phyloP scores from a whole-genome alignment of 805 yeast species.

The Wickerhamiella vanderwaltii region DNA sequence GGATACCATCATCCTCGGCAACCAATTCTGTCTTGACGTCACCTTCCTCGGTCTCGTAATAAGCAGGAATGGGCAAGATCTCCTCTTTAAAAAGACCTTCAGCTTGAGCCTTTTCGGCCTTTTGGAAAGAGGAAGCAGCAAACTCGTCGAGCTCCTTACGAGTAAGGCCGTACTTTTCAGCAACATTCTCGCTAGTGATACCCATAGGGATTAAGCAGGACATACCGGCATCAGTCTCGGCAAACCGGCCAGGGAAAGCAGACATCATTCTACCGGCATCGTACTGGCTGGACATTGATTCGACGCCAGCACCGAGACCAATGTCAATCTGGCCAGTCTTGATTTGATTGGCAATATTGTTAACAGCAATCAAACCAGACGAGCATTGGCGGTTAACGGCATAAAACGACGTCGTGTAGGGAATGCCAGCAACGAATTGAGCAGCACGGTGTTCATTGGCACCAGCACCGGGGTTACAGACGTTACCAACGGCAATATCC shows the following conservation, averaged over 20 bases:
- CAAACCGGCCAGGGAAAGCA: constrained; percentile 36
- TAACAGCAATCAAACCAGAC: constrained; percentile 82
- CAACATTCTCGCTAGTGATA: constrained; percentile 85
- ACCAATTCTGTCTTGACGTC: constrained; percentile 46
- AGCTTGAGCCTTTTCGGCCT: constrained; percentile 66
- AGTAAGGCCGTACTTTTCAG: constrained; percentile 47
- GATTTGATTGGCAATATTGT: constrained; percentile 83
- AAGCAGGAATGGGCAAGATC: constrained; percentile 67
- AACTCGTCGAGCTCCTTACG: constrained; percentile 74
- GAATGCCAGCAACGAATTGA: constrained; percentile 79
- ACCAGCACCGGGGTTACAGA: constrained; percentile 84
- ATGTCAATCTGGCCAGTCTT: constrained; percentile 76
- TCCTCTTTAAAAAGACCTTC: constrained; percentile 75
- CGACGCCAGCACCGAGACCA: constrained; percentile 89
- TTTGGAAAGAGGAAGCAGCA: constrained; percentile 75
- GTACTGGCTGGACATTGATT: constrained; percentile 83
- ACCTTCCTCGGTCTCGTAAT: constrained; percentile 42
- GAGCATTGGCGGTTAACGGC: constrained; percentile 93
- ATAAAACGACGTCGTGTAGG: constrained; percentile 61
- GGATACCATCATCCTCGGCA: constrained; percentile 78
- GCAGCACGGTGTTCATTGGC: constrained; percentile 94
- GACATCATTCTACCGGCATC: constrained; percentile 63
- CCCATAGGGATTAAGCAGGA: constrained; percentile 95
- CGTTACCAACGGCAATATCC: constrained; percentile 86
- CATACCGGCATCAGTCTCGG: constrained; percentile 37